phyloP scores from a whole-genome alignment of 257 asterid species.

The Petunia axillaris region DNA sequence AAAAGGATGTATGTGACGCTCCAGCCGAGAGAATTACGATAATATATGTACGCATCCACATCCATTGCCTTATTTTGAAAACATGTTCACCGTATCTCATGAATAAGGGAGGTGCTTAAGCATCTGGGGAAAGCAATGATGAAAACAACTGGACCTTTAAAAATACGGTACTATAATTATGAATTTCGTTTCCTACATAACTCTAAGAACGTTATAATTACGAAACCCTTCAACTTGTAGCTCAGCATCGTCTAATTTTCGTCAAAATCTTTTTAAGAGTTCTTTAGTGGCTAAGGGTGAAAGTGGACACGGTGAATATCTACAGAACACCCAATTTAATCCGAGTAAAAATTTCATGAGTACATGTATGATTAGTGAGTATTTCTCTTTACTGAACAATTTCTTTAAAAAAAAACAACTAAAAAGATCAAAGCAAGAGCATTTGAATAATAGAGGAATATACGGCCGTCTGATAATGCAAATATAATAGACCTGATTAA shows the following conservation, averaged over 20 bases:
- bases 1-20: too few relatives aligned
- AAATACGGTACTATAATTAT: too few relatives aligned
- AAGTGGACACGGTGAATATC: not conserved
- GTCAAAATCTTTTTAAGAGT: too few relatives aligned
- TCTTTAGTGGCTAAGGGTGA: too few relatives aligned
- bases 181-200: not conserved
- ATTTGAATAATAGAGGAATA: not conserved
- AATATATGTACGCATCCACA: not conserved
- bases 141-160: not conserved
- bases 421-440: not conserved
- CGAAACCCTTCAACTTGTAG: not conserved
- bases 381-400: not conserved
- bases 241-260: not conserved
- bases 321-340: not conserved
- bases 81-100: not conserved
- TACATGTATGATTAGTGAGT: not conserved
- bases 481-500: not conserved
- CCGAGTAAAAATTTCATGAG: not conserved
- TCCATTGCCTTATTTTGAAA: not conserved
- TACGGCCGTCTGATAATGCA: not conserved
- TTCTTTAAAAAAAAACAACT: not conserved
- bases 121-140: too few relatives aligned
- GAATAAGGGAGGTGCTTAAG: not conserved
- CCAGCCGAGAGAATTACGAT: too few relatives aligned
- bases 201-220: not conserved